phyloP scores from a whole-genome alignment of 2,329 filamentous ascomycete species.

The Endoconidiophora laricicola region DNA sequence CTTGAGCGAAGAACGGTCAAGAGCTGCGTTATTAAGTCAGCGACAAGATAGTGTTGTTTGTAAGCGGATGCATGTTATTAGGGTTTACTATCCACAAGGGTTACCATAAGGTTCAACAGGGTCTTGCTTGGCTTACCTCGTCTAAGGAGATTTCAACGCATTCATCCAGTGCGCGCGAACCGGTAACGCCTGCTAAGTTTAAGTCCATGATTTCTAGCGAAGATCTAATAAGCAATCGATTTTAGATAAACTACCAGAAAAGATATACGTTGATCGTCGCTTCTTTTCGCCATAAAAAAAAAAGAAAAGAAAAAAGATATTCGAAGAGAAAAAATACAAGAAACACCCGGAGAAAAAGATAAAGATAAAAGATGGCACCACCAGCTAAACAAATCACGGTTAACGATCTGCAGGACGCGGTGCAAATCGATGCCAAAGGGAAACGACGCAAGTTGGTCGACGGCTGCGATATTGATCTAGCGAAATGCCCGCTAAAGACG shows the following conservation, averaged over 20 bases:
- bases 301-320: neutral
- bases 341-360: neutral
- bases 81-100: slow-evolving; percentile 17
- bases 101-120: slow-evolving; percentile 7
- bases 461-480: slow-evolving; percentile 30
- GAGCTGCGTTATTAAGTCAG: slow-evolving; percentile 11
- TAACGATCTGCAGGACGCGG: slow-evolving; percentile 29
- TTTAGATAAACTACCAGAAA: neutral
- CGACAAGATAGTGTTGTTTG: neutral
- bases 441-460: slow-evolving; percentile 30
- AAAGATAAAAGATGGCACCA: slow-evolving; percentile 33
- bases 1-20: slow-evolving; percentile 13
- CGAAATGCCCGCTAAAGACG: slow-evolving; percentile 37
- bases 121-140: slow-evolving; percentile 30
- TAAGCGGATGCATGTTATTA: slow-evolving; percentile 14
- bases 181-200: slow-evolving; percentile 25
- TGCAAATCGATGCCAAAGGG: slow-evolving; percentile 32
- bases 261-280: neutral
- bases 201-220: slow-evolving; percentile 14
- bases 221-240: neutral
- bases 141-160: slow-evolving; percentile 41
- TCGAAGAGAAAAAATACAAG: slow-evolving; percentile 1
- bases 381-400: slow-evolving; percentile 39
- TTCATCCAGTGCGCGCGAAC: slow-evolving; percentile 34
- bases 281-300: neutral